Evolutionary conservation across 2,329 filamentous ascomycete species (phyloP).

Genomic region (Phyllachora maydis): DNA sequence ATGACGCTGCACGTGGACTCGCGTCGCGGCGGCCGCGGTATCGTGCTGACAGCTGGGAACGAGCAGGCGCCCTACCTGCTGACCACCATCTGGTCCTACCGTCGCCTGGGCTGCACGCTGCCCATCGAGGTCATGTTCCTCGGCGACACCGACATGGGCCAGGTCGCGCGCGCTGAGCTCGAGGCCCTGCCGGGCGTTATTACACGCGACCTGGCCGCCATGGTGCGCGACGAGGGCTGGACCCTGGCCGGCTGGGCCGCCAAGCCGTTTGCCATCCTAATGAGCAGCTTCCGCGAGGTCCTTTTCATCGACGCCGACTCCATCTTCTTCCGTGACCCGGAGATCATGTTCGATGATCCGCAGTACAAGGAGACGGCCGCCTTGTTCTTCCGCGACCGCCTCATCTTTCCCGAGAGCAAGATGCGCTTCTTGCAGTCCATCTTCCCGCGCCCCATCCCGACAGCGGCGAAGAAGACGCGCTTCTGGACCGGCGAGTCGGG

Average conservation of each 20-base stretch:
- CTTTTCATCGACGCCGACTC: conserved; percentile 17
- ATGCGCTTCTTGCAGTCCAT: conserved; percentile 16
- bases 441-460: conserved; percentile 13
- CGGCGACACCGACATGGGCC: conserved; percentile 11
- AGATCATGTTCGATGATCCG: conserved; percentile 11
- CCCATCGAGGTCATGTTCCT: conserved; percentile 16
- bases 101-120: conserved; percentile 10
- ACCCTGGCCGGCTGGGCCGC: conserved; percentile 17
- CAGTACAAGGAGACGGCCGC: conserved; percentile 12
- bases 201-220: no score
- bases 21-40: no score
- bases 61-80: no score
- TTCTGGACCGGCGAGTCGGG: conserved; percentile 17
- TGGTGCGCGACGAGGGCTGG: conserved; percentile 11
- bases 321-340: conserved; percentile 15
- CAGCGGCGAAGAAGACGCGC: conserved; percentile 12
- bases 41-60: no score
- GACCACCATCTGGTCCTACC: conserved; percentile 13
- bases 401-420: conserved; percentile 14
- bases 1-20: no score
- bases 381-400: conserved; percentile 18
- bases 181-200: conserved; percentile 1
- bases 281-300: conserved; percentile 14
- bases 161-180: conserved; percentile 8
- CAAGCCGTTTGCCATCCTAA: conserved; percentile 18